Evolutionary conservation across 225 moss, liverwort and hornwort species (phyloP).

Genomic region (Ulota crispa): DNA sequence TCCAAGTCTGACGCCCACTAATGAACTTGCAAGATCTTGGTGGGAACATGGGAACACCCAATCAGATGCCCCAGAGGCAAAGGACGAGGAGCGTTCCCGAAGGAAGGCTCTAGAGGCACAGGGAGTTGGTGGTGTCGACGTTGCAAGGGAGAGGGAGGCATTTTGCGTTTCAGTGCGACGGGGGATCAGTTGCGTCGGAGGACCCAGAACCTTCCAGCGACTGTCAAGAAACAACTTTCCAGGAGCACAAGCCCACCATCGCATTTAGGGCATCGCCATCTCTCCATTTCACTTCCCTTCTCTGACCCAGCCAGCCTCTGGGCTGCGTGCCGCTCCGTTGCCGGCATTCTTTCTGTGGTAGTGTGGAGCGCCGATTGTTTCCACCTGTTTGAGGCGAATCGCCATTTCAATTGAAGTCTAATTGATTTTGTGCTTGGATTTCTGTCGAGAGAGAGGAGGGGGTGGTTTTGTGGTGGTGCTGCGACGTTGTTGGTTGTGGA

Average conservation of each 20-base stretch:
- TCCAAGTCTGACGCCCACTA: too few relatives aligned
- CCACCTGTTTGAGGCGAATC: neutral
- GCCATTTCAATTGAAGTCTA: neutral
- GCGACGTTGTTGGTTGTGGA: neutral
- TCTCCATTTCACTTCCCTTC: neutral
- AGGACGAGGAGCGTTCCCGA: neutral
- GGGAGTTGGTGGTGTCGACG: neutral
- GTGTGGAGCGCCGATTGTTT: neutral
- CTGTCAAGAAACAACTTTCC: neutral
- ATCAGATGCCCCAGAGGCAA: neutral
- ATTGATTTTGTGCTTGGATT: neutral
- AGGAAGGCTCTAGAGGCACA: constrained; percentile 5
- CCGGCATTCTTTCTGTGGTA: neutral
- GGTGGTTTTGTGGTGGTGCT: too few relatives aligned
- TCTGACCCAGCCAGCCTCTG: neutral
- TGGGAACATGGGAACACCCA: too few relatives aligned
- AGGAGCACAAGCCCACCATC: neutral
- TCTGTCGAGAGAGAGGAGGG: neutral
- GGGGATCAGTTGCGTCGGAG: constrained; percentile 6
- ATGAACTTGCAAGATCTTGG: too few relatives aligned
- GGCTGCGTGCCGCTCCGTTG: neutral
- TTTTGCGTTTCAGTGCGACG: neutral
- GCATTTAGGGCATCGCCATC: constrained; percentile 10
- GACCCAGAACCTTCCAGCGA: constrained; percentile 28
- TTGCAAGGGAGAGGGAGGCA: neutral